Base-by-base conservation (phyloP, 129 eudicot genomes). In the Chrysanthemum lavandulifolium region DNA sequence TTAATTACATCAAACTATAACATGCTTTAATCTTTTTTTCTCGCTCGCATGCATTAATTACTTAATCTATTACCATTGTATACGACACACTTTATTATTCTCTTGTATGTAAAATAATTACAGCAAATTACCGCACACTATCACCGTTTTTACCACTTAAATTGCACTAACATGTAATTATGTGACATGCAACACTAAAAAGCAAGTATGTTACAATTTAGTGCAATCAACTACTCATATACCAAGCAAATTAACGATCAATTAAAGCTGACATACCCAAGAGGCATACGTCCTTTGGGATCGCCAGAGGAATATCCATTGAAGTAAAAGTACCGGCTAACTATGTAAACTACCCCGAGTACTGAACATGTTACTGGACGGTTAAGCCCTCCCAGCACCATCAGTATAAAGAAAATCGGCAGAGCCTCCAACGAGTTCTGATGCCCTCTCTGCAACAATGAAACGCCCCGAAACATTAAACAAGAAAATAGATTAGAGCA, bases 401-500 rank as follows among this genome's bases (percentile, higher is more conserved):
- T 73, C 85, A 91, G 65, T 52, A 71, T 57, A 71, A 88, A 86
- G 76, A 83, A 84, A 70, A 86, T 50, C 5, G 96, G 97, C 92
- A 88, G 58, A 82, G 69, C 12, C 76, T 91, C 92, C 40, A 88
- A 69, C 12, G 96, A 88, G 75, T 91, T 88, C 82, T 91, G 97
- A 84, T 91, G 97, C 67, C 97, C 95, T 79, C 90, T 91, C 96
- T 88, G 87, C 88, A 80, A 68, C 62, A 69, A 18, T 36, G 14
- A 55, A 67, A 40, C 47, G 1, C 47, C 47, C 69, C 72, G 27
- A 70, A 25, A 61, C 6, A 13, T 7, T 2, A 10, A 31, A 13
- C 0, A 7, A 25, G 27, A 67, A 47, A 5, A 15, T 12, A 52
- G 7, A 27, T 61, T 13, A 0, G 2, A 25, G 13, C 47, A 61